These are phyloP conservation scores for Yamadazyma phyllophila DNA, from an alignment of 805 yeast species.

Conservation along the genomic window DNA sequence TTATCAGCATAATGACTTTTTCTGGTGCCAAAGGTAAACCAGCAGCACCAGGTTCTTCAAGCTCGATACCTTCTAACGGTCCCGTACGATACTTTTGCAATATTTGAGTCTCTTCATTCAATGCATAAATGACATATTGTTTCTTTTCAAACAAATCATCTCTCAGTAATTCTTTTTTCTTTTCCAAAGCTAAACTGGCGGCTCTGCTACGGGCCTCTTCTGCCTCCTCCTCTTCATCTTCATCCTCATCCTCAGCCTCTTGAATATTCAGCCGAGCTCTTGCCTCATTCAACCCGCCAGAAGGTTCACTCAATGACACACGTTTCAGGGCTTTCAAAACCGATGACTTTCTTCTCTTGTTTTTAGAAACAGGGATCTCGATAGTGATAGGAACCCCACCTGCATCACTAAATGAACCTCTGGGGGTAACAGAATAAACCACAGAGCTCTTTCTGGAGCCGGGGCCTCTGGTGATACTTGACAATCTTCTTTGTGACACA, in stretches of 20 bases:
- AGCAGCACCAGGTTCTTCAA: conserved; percentile 6
- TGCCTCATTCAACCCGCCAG: not conserved
- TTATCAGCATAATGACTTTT: conserved; percentile 30
- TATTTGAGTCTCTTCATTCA: conserved; percentile 28
- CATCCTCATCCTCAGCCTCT: conserved; percentile 9
- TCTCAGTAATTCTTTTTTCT: conserved; percentile 7
- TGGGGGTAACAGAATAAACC: conserved; percentile 19
- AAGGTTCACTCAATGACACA: conserved; percentile 15
- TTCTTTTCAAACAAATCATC: conserved; percentile 11
- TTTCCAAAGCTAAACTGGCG: conserved; percentile 5
- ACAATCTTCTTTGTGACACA: conserved; percentile 32
- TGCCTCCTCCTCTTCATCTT: not conserved
- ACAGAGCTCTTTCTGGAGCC: conserved; percentile 28
- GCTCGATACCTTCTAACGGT: not conserved
- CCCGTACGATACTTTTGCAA: conserved; percentile 28
- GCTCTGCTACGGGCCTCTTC: conserved; percentile 1
- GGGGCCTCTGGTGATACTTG: conserved; percentile 27
- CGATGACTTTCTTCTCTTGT: conserved; percentile 30
- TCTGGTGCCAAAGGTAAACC: conserved; percentile 38
- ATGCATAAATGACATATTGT: conserved; percentile 24
- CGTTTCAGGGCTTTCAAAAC: conserved; percentile 14
- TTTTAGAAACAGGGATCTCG: conserved; percentile 35
- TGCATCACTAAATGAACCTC: conserved; percentile 13
- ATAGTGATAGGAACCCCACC: conserved; percentile 30
- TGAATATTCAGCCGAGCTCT: not conserved